Evolutionary conservation across 306 rosid species (phyloP).

Genomic region (Trichosanthes truncata): DNA sequence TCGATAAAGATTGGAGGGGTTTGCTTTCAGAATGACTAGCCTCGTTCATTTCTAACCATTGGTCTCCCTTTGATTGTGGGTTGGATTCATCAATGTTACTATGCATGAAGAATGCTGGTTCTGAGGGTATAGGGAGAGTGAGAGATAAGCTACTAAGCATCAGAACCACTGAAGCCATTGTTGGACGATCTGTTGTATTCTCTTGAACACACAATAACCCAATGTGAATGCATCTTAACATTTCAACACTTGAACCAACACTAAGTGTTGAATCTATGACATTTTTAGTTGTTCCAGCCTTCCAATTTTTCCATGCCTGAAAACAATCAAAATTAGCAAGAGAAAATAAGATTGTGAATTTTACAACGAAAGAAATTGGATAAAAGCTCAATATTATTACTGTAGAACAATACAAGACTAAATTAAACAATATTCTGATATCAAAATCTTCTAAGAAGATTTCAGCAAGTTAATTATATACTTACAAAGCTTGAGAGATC

Average conservation of each 20-base stretch:
- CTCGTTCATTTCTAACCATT: neutral
- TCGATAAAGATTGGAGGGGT: neutral
- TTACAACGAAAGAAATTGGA: too few species aligned
- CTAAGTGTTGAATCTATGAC: neutral
- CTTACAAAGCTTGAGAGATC: neutral
- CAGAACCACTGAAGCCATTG: slow-evolving; percentile 17
- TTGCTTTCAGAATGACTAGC: neutral
- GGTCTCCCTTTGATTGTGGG: neutral
- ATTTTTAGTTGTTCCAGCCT: neutral
- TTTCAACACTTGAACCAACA: neutral
- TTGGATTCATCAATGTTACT: neutral
- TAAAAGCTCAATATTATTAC: neutral
- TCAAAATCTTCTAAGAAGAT: neutral
- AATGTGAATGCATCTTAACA: slow-evolving; percentile 15
- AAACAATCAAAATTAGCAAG: neutral
- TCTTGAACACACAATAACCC: slow-evolving; percentile 25
- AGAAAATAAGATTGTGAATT: neutral
- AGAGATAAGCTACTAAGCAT: slow-evolving; percentile 17
- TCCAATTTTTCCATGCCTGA: slow-evolving; percentile 2
- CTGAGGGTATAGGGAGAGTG: neutral
- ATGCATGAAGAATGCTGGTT: neutral
- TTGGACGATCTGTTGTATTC: slow-evolving; percentile 16
- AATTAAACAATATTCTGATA: neutral
- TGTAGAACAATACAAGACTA: neutral
- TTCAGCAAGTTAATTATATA: neutral